Base-by-base conservation (phyloP, 768 basidiomycete species). In the Tricholoma sp. region DNA sequence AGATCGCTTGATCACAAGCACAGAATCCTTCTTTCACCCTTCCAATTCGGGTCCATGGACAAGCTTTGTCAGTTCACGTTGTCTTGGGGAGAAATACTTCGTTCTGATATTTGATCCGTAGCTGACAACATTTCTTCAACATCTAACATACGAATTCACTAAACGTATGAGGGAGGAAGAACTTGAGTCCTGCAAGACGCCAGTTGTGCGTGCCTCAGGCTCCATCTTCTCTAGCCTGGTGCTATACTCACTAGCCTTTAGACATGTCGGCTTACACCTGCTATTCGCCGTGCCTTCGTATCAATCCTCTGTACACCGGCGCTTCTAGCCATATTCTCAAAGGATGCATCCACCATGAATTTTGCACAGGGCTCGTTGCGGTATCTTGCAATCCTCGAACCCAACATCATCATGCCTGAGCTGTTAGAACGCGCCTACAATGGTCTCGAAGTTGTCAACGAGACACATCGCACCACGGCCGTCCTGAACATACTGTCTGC, bases 21-120 rank as follows among this genome's bases (percentile, higher is more conserved):
- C 89, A 5, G 96, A 98, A 67, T 85, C 88, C 0, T 96, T 89
- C 76, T 98, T 98, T 73, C 96, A 98, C 69, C 96, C 96, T 1
- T 91, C 91, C 3, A 97, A 97, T 67, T 85, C 86, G 29, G 95
- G 95, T 3, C 74, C 79, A 29, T 97, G 94, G 91, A 88, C 91
- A 4, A 67, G 81, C 55, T 67, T 75, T 58, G 85, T 88, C 61
- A 58, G 79, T 67, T n/a, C 21, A 41, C 4, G 47, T 31, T 29
- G 27, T 50, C 27, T 49, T 49, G 6, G 16, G 3, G 18, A 31
- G 18, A 18, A 50, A 50, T 14, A 10, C 47, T 4, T 16, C 16
- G 58, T 52, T 55, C 47, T 62, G 60, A 59, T 24, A n/a, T 4
- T 32, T 21, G 21, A 41, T 22, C 52, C 52, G 35, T 50, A 88